Evolutionary conservation across 345 rosid genomes (phyloP), one percentile per base, ranked within the genome.

Genomic region (Brassica rapa): DNA sequence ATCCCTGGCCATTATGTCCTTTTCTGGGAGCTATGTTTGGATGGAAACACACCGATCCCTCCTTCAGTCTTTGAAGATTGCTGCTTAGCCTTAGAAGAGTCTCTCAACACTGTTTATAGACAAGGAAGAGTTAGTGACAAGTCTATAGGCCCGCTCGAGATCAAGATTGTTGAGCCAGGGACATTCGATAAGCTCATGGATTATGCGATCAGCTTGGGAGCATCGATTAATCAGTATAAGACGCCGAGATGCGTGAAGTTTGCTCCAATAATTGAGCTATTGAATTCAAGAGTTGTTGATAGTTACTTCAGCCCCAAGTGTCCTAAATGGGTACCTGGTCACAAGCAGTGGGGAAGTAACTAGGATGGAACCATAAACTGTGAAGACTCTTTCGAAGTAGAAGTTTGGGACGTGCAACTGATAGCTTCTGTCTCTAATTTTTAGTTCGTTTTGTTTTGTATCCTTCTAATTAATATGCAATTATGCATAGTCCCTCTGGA

Each of bases 171-270:
- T 37, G 97, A 88, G 85, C 15, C 84, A 68, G 98, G 98, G 76
- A 92, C 98, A 57, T 94, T 94, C 37, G 98, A 94, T 81, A 94
- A 94, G 86, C 87, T 94, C 37, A 94, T 94, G 98, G 98, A 94
- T 80, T 92, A 90, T 78, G 97, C 98, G 19, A 92, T 94, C 9
- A 92, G 97, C 84, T 59, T 85, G 32, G 98, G 98, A 4, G 98
- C 98, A 55, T 94, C 98, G 12, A 92, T 94, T 14, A 92, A 92
- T 83, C 98, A 94, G 85, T 94, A 94, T 77, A 94, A 94, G 86
- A 89, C 98, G 3, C 98, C 98, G 1, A 87, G 98, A 77, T 94
- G 98, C 46, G 97, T 94, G 80, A 94, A 92, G 80, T 92, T 88
- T 75, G 91, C 87, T 56, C 98, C 98, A 9, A 90, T 94, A 55